A percentile compares a stretch with the other conserved stretches of the same genome.
Conservation (phyloP, 306 rosid genomes). For the Delonix regia region DNA sequence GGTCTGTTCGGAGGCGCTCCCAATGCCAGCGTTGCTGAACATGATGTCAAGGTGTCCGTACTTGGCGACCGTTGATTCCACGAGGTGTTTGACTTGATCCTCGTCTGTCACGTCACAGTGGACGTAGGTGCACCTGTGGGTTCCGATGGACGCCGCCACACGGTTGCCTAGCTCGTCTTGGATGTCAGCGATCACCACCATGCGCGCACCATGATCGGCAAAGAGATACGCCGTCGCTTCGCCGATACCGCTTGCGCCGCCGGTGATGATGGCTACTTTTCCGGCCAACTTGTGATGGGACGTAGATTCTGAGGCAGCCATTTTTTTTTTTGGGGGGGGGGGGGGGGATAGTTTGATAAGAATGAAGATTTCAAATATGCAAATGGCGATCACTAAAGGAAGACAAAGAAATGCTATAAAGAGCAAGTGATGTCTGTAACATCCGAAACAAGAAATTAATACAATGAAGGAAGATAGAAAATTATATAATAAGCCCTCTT, state of each 20-base stretch:
- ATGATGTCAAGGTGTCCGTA: conserved; percentile 55
- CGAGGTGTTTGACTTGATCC: conserved; percentile 46
- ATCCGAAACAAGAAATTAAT: no score
- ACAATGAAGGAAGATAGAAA: no score
- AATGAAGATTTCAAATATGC: no score
- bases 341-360: no score
- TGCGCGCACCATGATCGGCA: conserved; percentile 44
- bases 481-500: no score
- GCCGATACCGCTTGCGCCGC: conserved; percentile 73
- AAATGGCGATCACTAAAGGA: no score
- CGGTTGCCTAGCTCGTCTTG: conserved; percentile 48
- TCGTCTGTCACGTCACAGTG: conserved; percentile 64
- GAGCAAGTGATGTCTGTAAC: no score
- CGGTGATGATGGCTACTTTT: conserved; percentile 61
- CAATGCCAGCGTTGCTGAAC: conserved; percentile 62
- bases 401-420: no score
- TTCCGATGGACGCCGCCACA: conserved; percentile 53
- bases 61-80: conserved; percentile 39
- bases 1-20: conserved; percentile 31
- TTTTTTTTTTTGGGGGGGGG: background rate
- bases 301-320: background rate
- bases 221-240: conserved; percentile 58
- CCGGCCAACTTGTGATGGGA: conserved; percentile 39
- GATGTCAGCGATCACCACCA: conserved; percentile 60
- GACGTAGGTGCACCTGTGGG: conserved; percentile 41